phyloP scores from a whole-genome alignment of 495 filamentous ascomycete genomes.

The Penicillium diatomitis region DNA sequence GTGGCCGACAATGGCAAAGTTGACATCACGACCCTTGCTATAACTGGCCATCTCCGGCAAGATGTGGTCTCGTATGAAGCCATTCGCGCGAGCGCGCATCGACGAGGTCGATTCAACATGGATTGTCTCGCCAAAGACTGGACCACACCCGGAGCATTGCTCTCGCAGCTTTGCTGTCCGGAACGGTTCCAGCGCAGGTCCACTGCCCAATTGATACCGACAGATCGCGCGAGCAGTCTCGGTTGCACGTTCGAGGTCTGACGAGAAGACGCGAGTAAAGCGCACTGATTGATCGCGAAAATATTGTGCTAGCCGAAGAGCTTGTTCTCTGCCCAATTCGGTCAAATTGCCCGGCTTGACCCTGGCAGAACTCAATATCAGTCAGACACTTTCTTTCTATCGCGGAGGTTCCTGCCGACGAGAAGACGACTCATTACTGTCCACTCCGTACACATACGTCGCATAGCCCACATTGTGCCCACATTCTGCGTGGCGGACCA shows the following conservation, averaged over 20 bases:
- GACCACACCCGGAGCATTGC: constrained; percentile 11
- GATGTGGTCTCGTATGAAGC: constrained; percentile 54
- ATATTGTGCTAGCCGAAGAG: constrained; percentile 44
- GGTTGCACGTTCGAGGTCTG: constrained; percentile 60
- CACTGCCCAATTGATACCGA: constrained; percentile 32
- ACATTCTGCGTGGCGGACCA: constrained; percentile 79
- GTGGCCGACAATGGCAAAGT: constrained; percentile 62
- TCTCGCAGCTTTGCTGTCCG: constrained; percentile 11
- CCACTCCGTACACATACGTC: constrained; percentile 44
- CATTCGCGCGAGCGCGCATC: constrained; percentile 51
- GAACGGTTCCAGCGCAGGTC: constrained; percentile 3
- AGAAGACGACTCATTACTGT: no score
- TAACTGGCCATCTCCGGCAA: constrained; percentile 40
- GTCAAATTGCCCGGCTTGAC: constrained; percentile 63
- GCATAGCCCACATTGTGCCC: constrained; percentile 72
- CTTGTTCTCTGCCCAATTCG: constrained; percentile 66
- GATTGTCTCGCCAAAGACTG: background rate
- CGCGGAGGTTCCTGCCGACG: no score
- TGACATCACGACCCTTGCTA: constrained; percentile 6
- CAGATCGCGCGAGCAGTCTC: constrained; percentile 60
- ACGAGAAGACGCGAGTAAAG: constrained; percentile 62
- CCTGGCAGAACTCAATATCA: constrained; percentile 46
- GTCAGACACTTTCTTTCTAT: background rate
- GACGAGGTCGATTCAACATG: constrained; percentile 36
- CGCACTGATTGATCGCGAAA: constrained; percentile 22